These are phyloP conservation scores for Talaromyces sp. DNA, from an alignment of 2,329 filamentous ascomycete species.

Conservation along the genomic window DNA sequence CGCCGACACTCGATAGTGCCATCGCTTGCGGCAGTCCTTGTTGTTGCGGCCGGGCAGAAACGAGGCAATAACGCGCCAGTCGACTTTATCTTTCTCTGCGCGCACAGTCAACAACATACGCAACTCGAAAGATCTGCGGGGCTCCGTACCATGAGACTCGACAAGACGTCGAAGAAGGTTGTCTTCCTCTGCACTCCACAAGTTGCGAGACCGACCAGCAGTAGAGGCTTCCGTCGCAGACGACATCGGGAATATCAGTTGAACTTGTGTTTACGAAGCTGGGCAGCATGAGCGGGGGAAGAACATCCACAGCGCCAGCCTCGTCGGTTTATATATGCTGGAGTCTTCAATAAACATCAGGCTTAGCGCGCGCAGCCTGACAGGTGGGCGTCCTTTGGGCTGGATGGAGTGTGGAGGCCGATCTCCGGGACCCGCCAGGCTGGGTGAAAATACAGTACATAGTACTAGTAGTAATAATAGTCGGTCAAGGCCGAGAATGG, in stretches of 20 bases:
- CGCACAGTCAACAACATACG: not conserved
- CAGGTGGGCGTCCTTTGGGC: not conserved
- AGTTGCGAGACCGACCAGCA: constrained; percentile 8
- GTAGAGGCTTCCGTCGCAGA: constrained; percentile 5
- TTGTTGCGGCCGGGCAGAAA: constrained; percentile 13
- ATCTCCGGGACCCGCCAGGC: not conserved
- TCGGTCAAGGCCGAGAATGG: not conserved
- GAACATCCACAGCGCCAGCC: not conserved
- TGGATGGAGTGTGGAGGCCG: not conserved
- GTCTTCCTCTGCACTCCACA: constrained; percentile 12
- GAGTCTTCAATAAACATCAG: not conserved
- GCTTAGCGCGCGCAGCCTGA: not conserved
- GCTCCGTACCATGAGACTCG: constrained; percentile 8
- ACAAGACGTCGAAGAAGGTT: constrained; percentile 8
- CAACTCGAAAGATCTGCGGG: not conserved
- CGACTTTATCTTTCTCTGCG: constrained; percentile 12
- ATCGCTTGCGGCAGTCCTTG: constrained; percentile 13
- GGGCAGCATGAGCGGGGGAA: not conserved
- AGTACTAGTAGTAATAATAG: too few species aligned
- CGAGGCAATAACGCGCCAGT: constrained; percentile 12
- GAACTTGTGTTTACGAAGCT: not conserved
- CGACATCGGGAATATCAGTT: not conserved
- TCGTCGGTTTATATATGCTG: not conserved
- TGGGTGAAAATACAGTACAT: not conserved
- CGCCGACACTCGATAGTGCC: constrained; percentile 12